phyloP scores from a whole-genome alignment of 2,329 filamentous ascomycete genomes.

The Apiospora malaysiana region DNA sequence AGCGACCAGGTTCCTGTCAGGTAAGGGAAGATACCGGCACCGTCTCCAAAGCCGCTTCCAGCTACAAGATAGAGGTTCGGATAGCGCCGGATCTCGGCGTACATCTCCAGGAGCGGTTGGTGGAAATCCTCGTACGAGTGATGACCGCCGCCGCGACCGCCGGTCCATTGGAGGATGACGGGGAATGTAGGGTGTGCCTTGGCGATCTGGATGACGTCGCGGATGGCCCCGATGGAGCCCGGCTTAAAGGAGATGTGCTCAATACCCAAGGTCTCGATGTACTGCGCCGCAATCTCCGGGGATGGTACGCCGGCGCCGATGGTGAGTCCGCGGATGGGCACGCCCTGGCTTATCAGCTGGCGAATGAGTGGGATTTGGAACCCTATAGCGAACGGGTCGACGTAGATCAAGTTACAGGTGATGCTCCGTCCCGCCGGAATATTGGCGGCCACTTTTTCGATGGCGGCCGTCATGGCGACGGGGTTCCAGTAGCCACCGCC shows the following conservation, averaged over 20 bases:
- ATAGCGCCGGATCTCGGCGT: conserved; percentile 81
- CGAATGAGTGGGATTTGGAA: conserved; percentile 90
- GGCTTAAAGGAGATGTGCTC: conserved; percentile 97
- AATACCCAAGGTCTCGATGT: conserved; percentile 88
- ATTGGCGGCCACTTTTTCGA: conserved; percentile 81
- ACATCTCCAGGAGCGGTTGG: conserved; percentile 88
- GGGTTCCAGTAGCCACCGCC: conserved; percentile 83
- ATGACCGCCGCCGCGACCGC: conserved; percentile 89
- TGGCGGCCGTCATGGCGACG: conserved; percentile 73
- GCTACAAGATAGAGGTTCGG: conserved; percentile 88
- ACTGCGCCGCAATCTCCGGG: conserved; percentile 89
- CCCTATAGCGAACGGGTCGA: conserved; percentile 84
- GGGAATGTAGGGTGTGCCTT: conserved; percentile 92
- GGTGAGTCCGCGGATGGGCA: conserved; percentile 88
- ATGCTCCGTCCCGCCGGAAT: conserved; percentile 88
- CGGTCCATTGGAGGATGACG: conserved; percentile 92
- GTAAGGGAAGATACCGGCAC: conserved; percentile 91
- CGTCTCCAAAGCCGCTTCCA: conserved; percentile 88
- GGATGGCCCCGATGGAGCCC: conserved; percentile 85
- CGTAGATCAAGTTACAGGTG: conserved; percentile 88
- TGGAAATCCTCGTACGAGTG: conserved; percentile 97
- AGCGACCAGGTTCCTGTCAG: conserved; percentile 86
- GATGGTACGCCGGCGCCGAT: conserved; percentile 94
- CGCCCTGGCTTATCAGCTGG: conserved; percentile 79
- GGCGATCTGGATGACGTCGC: conserved; percentile 88